Percentiles rank a stretch among this genome's conserved stretches.
Conservation (phyloP, 2,329 filamentous ascomycete species). For the Tolypocladium endophyticum region DNA sequence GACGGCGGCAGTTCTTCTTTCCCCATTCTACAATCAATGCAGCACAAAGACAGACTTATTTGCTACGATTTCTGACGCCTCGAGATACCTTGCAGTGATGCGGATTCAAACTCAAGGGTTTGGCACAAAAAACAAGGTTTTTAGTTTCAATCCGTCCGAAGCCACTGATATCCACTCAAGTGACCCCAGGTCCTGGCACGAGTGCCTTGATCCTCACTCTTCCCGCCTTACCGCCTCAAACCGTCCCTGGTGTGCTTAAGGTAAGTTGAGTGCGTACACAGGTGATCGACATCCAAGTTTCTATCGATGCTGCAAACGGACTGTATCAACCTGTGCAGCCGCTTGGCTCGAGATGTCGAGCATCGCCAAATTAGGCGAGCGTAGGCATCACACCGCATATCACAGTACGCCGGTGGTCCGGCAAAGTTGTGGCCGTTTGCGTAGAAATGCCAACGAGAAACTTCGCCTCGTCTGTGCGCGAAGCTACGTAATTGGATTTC, state of each 20-base stretch:
- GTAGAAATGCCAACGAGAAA: neutral
- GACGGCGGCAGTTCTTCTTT: neutral
- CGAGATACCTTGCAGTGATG: neutral
- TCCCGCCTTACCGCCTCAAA: neutral
- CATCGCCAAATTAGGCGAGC: neutral
- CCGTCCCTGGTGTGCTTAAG: too few species aligned
- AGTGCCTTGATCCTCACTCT: neutral
- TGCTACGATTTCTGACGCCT: neutral
- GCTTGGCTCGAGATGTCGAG: neutral
- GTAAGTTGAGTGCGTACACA: too few species aligned
- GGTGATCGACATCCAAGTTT: neutral
- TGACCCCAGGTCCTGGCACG: neutral
- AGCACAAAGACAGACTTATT: neutral
- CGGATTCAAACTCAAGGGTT: neutral
- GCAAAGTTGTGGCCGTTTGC: neutral
- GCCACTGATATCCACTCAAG: neutral
- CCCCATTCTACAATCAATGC: neutral
- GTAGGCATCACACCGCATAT: neutral
- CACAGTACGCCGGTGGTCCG: neutral
- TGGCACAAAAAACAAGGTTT: neutral
- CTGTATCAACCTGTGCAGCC: neutral
- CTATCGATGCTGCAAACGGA: neutral
- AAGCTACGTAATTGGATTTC: neutral
- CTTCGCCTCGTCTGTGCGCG: neutral
- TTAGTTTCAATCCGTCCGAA: neutral